phyloP scores from a whole-genome alignment of 2,329 filamentous ascomycete genomes.

The Dothidotthia symphoricarpi region DNA sequence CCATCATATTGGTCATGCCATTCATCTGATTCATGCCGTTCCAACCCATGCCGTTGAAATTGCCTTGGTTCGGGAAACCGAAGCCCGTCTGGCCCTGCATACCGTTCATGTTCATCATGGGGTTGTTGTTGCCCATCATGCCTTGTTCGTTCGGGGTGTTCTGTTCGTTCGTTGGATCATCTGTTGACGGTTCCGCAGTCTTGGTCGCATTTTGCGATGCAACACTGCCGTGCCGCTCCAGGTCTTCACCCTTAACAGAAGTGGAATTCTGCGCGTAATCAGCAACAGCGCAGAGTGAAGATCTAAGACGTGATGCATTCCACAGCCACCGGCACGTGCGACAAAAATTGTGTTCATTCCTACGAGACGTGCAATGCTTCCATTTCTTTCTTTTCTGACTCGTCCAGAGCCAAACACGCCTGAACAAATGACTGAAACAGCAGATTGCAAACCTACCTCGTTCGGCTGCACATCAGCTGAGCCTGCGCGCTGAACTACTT shows the following conservation, averaged over 20 bases:
- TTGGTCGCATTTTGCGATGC: slow-evolving; percentile 17
- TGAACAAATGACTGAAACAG: slow-evolving; percentile 1
- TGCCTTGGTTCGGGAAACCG: slow-evolving; percentile 46
- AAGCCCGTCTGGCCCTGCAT: slow-evolving; percentile 38
- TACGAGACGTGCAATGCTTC: slow-evolving; percentile 7
- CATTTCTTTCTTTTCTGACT: slow-evolving; percentile 4
- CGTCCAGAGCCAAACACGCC: slow-evolving; percentile 6
- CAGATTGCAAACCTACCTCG: slow-evolving; percentile 24
- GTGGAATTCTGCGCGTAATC: slow-evolving; percentile 15
- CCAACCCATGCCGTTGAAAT: slow-evolving; percentile 60
- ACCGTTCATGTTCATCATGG: slow-evolving; percentile 24
- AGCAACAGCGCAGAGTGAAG: slow-evolving; percentile 13
- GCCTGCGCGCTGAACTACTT: slow-evolving; percentile 14
- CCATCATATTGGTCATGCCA: slow-evolving; percentile 65
- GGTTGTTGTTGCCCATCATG: slow-evolving; percentile 23
- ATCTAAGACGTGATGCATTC: slow-evolving; percentile 3
- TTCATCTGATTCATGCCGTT: slow-evolving; percentile 52
- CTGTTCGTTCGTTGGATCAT: slow-evolving; percentile 18
- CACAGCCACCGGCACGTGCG: slow-evolving; percentile 22
- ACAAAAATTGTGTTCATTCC: slow-evolving; percentile 21
- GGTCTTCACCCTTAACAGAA: slow-evolving; percentile 9
- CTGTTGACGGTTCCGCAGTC: slow-evolving; percentile 17
- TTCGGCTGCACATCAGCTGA: slow-evolving; percentile 20
- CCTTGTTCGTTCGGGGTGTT: slow-evolving; percentile 16
- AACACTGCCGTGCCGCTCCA: slow-evolving; percentile 18